phyloP scores from a whole-genome alignment of 2,329 filamentous ascomycete genomes.

The Akanthomyces muscarius region DNA sequence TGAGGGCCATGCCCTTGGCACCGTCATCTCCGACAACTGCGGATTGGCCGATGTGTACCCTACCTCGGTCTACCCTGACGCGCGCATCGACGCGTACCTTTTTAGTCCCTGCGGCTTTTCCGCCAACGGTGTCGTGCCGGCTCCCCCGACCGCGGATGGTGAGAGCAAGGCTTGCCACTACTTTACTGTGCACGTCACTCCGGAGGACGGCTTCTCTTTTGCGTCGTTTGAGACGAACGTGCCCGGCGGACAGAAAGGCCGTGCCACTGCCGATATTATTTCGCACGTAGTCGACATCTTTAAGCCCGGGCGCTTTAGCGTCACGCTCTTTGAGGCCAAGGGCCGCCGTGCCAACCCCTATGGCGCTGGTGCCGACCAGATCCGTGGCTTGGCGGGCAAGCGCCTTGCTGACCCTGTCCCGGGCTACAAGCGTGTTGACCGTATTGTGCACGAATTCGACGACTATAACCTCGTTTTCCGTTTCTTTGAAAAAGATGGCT shows the following conservation, averaged over 20 bases:
- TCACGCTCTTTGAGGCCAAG: constrained; percentile 94
- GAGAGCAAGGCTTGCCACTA: constrained; percentile 66
- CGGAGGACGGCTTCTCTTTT: constrained; percentile 94
- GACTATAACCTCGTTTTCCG: constrained; percentile 96
- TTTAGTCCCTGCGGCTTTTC: constrained; percentile 97
- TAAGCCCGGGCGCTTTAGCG: constrained; percentile 94
- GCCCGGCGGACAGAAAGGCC: constrained; percentile 79
- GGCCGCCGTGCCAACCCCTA: constrained; percentile 42
- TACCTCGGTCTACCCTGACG: constrained; percentile 80
- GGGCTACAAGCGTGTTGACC: constrained; percentile 85
- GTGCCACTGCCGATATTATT: constrained; percentile 85
- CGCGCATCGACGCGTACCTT: constrained; percentile 90
- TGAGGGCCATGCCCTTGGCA: constrained; percentile 89
- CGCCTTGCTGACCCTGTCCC: constrained; percentile 69
- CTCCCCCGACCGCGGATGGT: constrained; percentile 55
- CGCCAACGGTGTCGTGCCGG: constrained; percentile 90
- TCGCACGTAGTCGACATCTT: constrained; percentile 95
- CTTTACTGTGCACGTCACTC: constrained; percentile 97
- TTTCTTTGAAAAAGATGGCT: constrained; percentile 91
- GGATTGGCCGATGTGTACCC: constrained; percentile 89
- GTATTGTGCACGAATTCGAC: constrained; percentile 95
- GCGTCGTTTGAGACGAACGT: constrained; percentile 99
- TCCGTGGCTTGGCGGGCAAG: constrained; percentile 37
- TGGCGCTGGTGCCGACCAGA: constrained; percentile 38
- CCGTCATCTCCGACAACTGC: constrained; percentile 84